Base-by-base conservation (phyloP, 2,329 filamentous ascomycete species). In the Leptosphaerulina australis region DNA sequence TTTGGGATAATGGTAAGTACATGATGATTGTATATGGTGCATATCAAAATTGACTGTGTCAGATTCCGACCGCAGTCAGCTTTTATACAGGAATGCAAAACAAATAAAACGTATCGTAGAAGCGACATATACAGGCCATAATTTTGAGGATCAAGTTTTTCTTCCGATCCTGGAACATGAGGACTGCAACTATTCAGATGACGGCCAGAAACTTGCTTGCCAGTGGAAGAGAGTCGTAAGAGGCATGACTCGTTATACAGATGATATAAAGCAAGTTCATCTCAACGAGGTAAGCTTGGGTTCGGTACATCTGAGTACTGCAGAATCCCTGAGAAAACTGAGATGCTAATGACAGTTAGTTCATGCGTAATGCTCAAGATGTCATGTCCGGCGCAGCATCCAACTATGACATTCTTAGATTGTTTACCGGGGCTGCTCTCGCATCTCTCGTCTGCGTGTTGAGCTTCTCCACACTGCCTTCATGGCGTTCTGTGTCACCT, bases 321-420 rank as follows among this genome's bases (percentile, higher is more conserved):
- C n/a, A 4, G 26, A 15, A 17, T 5, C 24, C 5, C 25, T 4
- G n/a, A n/a, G n/a, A 2, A 24, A 4, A 18, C 1, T 12, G 15
- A 5, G 4, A 5, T 20, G 3, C 57, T 67, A 24, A 67, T 34
- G 8, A 24, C 8, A 9, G 5, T 1, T 21, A 74, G 71, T 95
- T 94, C 79, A 81, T 91, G 40, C 81, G 79, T 41, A 77, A 79
- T 47, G 88, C 91, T 1, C 94, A 97, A 70, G 79, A 83, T 17
- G 75, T 91, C 12, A 89, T 99, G 82, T 95, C 90, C 63, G 87
- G 85, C 63, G 91, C 94, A 69, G 92, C 94, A 4, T 97, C 91
- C 71, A 95, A 96, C 68, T 99, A 99, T 70, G 82, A 96, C 66
- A 79, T 95, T 56, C 66, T 79, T 1, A 84, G 81, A 41, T 80